Evolutionary conservation across 1,284 basidiomycete genomes (phyloP), one percentile per base, ranked within the genome.

Genomic region (Malassezia japonica): DNA sequence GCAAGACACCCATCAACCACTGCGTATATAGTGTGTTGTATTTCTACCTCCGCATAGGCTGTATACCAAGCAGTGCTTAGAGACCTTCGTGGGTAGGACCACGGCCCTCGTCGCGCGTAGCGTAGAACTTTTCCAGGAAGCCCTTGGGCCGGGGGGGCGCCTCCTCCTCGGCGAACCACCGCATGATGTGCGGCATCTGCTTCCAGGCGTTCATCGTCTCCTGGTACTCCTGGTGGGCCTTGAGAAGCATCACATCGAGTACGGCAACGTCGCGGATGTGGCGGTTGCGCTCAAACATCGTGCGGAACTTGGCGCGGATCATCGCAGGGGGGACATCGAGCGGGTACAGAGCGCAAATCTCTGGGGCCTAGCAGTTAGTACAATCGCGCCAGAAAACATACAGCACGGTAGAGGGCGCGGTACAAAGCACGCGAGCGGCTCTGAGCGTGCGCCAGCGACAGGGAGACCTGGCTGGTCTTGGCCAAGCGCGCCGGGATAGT

Each of bases 151-250:
- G 56, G 46, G 68, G 4, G 21, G 23, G 48, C 28, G 41, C 51
- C 68, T 76, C 75, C 56, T 76, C 76, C 46, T 73, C 64, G 9
- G 69, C 62, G 48, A 77, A 76, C 73, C 69, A 74, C 51, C 72
- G 68, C 71, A 75, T 72, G 36, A 73, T 43, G 56, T 73, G 73
- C 16, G 68, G 75, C 61, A 76, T 74, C 77, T 87, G 85, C 74
- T 91, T 91, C 90, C 90, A 95, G 62, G 80, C 81, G 73, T 95
- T 95, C 79, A 94, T 80, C 40, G 85, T 85, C 79, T 76, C 94
- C 78, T 98, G 94, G 72, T 83, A 90, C 66, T 95, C 90, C 75
- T 83, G 83, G 59, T 83, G 78, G 56, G 81, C 81, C 79, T 96
- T 96, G 74, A 84, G 80, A 43, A 96, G 74, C 63, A 96, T 79